Evolutionary conservation across 768 basidiomycete species (phyloP).

Genomic region (Coprinopsis sp.): DNA sequence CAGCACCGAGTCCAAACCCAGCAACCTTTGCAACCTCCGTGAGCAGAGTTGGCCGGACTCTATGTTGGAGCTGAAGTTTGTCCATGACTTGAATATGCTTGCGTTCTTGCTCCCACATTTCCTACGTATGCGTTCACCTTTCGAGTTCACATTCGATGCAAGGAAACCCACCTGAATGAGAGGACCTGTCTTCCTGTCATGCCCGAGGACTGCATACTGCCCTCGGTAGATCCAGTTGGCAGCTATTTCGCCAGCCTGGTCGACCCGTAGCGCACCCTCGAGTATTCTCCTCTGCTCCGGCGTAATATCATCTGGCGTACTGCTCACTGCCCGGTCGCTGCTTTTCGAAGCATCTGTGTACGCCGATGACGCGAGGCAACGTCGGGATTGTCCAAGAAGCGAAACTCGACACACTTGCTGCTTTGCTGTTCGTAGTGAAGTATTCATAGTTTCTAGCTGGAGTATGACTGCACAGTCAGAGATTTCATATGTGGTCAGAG

Average conservation of each 20-base stretch:
- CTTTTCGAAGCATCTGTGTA: conserved; percentile 40
- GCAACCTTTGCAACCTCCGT: conserved; percentile 82
- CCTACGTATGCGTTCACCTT: conserved; percentile 38
- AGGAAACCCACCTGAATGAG: conserved; percentile 65
- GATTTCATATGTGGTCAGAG: too few species aligned
- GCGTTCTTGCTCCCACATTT: conserved; percentile 97
- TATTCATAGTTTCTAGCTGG: too few species aligned
- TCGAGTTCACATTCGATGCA: background rate
- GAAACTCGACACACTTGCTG: background rate
- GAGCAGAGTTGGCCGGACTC: conserved; percentile 76
- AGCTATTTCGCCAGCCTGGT: conserved; percentile 93
- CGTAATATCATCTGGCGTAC: conserved; percentile 55
- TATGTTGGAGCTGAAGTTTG: conserved; percentile 78
- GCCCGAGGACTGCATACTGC: conserved; percentile 70
- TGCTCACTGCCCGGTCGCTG: conserved; percentile 37
- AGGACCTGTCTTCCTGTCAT: conserved; percentile 48
- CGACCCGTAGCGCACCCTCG: conserved; percentile 76
- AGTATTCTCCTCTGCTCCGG: conserved; percentile 44
- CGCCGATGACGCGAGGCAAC: conserved; percentile 38
- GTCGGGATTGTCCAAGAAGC: background rate
- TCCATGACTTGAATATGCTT: conserved; percentile 87
- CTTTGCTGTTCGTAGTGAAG: too few species aligned
- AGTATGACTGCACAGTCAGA: too few species aligned
- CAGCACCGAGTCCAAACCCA: conserved; percentile 82
- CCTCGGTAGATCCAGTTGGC: conserved; percentile 96